These are phyloP conservation scores for Boletus subparvulus DNA, from an alignment of 768 basidiomycete species.

Conservation along the genomic window DNA sequence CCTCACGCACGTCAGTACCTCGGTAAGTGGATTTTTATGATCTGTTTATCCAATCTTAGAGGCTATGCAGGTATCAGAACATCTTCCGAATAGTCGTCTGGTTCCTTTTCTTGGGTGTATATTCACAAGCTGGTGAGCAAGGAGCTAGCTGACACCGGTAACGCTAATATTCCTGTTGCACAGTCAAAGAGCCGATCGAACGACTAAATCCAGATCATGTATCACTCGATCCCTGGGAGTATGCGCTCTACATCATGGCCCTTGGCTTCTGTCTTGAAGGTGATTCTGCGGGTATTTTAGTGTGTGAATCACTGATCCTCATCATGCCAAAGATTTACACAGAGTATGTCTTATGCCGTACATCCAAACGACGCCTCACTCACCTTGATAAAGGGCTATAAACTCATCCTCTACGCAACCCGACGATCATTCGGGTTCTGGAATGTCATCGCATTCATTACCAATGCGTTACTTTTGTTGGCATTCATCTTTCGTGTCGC, in stretches of 20 bases:
- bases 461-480: constrained; percentile 66
- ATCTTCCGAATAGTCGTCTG: constrained; percentile 74
- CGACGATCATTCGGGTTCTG: constrained; percentile 84
- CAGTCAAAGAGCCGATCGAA: constrained; percentile 78
- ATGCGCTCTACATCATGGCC: constrained; percentile 74
- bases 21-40: constrained; percentile 38
- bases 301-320: constrained; percentile 40
- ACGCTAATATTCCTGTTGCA: not conserved
- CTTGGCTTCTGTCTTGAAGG: constrained; percentile 81
- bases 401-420: constrained; percentile 71
- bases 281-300: constrained; percentile 29
- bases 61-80: constrained; percentile 70
- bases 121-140: constrained; percentile 76
- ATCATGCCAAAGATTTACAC: constrained; percentile 19
- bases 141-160: not conserved
- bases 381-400: constrained; percentile 51
- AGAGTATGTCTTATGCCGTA: constrained; percentile 16
- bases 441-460: constrained; percentile 67
- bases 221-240: constrained; percentile 78
- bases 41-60: not conserved
- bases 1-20: constrained; percentile 78
- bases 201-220: constrained; percentile 53
- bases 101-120: constrained; percentile 74
- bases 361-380: not conserved
- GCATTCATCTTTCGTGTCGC: constrained; percentile 74